Evolutionary conservation across 345 rosid species (phyloP).

Genomic region (Toxicodendron radicans): DNA sequence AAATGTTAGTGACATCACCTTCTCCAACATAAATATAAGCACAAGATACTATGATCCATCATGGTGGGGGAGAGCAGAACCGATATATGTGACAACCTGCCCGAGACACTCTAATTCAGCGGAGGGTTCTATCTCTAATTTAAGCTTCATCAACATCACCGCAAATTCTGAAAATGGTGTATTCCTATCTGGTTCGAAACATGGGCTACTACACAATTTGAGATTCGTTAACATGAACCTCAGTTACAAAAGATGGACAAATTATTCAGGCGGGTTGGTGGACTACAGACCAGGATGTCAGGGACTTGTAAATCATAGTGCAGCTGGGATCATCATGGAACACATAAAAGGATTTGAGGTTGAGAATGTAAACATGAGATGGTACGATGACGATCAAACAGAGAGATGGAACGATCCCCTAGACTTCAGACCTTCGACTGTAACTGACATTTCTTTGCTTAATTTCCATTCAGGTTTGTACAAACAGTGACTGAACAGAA

Average conservation of each 20-base stretch:
- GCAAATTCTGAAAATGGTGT: conserved; percentile 74
- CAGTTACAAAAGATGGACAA: conserved; percentile 70
- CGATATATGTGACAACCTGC: conserved; percentile 87
- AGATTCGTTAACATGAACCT: conserved; percentile 66
- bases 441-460: conserved; percentile 57
- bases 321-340: conserved; percentile 91
- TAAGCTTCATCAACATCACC: conserved; percentile 68
- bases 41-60: conserved; percentile 85
- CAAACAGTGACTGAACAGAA: conserved; percentile 10
- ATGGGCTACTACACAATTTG: conserved; percentile 59
- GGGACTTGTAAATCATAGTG: conserved; percentile 69
- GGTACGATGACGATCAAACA: conserved; percentile 45
- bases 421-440: conserved; percentile 82
- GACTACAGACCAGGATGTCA: conserved; percentile 93
- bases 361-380: conserved; percentile 72
- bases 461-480: conserved; percentile 64
- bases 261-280: conserved; percentile 56
- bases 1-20: conserved; percentile 69
- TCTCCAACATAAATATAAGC: conserved; percentile 80
- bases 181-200: conserved; percentile 75
- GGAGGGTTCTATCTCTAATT: conserved; percentile 64
- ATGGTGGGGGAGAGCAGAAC: conserved; percentile 98
- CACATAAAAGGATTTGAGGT: conserved; percentile 70
- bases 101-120: conserved; percentile 43
- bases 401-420: conserved; percentile 70